phyloP scores from a whole-genome alignment of 1,284 basidiomycete species.

The Sphagnurus paluster region DNA sequence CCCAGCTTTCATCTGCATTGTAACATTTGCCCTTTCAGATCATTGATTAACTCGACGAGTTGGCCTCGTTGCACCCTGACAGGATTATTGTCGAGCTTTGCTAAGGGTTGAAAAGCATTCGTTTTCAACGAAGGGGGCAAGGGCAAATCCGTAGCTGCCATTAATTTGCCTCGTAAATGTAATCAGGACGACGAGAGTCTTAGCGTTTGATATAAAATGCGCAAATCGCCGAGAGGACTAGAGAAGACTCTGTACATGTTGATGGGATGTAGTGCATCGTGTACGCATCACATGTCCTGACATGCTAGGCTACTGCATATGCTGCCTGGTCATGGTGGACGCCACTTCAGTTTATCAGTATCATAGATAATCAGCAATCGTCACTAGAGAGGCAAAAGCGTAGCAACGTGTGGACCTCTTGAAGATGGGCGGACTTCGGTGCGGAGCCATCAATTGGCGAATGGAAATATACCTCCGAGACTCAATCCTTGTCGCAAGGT shows the following conservation, averaged over 20 bases:
- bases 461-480: slow-evolving; percentile 2
- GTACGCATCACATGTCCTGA: slow-evolving; percentile 7
- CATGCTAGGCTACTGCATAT: not conserved
- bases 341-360: slow-evolving; percentile 10
- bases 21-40: not conserved
- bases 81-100: not conserved
- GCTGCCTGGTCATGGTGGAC: not conserved
- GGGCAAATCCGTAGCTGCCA: not conserved
- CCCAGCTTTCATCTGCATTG: not conserved
- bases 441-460: slow-evolving; percentile 3
- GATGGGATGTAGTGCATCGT: not conserved
- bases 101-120: not conserved
- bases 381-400: not conserved
- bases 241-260: not conserved
- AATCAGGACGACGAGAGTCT: not conserved
- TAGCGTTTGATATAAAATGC: slow-evolving; percentile 1
- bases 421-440: slow-evolving; percentile 5
- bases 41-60: not conserved
- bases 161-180: slow-evolving; percentile 1
- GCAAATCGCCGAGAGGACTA: not conserved
- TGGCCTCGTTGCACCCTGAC: not conserved
- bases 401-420: no score
- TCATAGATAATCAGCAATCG: slow-evolving; percentile 11
- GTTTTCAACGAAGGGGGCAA: slow-evolving; percentile 1
- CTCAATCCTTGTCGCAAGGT: not conserved